Conservation (phyloP, 768 basidiomycete genomes). For the Leccinellum luteum region DNA sequence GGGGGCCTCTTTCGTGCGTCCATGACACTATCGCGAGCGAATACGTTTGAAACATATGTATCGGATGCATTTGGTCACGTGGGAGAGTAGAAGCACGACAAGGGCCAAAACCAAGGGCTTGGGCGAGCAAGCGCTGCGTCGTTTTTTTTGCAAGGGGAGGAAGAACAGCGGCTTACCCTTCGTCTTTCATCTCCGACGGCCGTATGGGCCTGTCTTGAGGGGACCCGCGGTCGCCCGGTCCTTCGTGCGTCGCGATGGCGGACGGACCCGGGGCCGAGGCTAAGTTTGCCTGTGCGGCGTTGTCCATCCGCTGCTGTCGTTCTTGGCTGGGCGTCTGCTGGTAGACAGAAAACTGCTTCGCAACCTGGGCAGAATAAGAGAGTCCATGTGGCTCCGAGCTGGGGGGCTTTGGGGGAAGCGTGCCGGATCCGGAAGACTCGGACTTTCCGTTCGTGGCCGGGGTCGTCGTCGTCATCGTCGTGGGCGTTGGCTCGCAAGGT, state of each 20-base stretch:
- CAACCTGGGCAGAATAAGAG: slow-evolving; percentile 64
- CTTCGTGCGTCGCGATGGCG: slow-evolving; percentile 37
- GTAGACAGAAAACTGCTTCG: slow-evolving; percentile 61
- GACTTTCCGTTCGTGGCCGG: slow-evolving; percentile 19
- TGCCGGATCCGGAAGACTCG: slow-evolving; percentile 19
- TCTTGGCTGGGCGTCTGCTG: slow-evolving; percentile 67
- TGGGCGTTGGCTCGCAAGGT: slow-evolving; percentile 14
- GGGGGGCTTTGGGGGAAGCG: slow-evolving; percentile 29
- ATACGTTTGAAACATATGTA: slow-evolving; percentile 12
- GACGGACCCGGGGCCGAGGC: slow-evolving; percentile 18
- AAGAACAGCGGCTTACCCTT: slow-evolving; percentile 62
- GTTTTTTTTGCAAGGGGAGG: slow-evolving; percentile 9
- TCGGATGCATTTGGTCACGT: slow-evolving; percentile 10
- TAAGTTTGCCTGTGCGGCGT: slow-evolving; percentile 19
- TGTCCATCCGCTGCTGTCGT: slow-evolving; percentile 44
- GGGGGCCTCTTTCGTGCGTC: slow-evolving; percentile 18
- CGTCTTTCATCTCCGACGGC: slow-evolving; percentile 75
- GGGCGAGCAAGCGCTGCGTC: slow-evolving; percentile 15
- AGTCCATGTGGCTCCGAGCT: slow-evolving; percentile 30
- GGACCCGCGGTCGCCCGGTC: slow-evolving; percentile 24
- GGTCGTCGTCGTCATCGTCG: slow-evolving; percentile 7
- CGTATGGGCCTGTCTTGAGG: slow-evolving; percentile 54
- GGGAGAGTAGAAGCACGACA: slow-evolving; percentile 4
- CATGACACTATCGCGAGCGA: slow-evolving; percentile 27
- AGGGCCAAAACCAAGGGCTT: slow-evolving; percentile 3